These are phyloP conservation scores for Cairneyella variabilis DNA, from an alignment of 495 filamentous ascomycete species.

Conservation along the genomic window DNA sequence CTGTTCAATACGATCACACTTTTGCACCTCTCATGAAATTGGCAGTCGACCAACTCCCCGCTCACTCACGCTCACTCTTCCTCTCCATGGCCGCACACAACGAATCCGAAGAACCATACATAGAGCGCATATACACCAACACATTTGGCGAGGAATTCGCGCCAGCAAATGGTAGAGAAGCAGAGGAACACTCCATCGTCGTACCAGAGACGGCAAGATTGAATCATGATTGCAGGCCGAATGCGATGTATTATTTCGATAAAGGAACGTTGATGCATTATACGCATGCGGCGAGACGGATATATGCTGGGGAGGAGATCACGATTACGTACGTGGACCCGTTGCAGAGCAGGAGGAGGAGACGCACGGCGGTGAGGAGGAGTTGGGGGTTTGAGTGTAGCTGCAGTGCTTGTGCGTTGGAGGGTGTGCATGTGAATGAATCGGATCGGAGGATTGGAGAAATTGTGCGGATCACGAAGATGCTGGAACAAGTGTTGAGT, in stretches of 20 bases:
- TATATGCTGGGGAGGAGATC: conserved; percentile 18
- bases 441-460: conserved; percentile 7
- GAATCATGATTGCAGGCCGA: conserved; percentile 23
- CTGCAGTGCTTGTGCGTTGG: conserved; percentile 10
- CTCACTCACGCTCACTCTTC: background rate
- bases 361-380: conserved; percentile 5
- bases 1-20: background rate
- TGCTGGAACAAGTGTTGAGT: background rate
- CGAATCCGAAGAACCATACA: conserved; percentile 7
- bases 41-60: conserved; percentile 14
- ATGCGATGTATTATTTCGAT: conserved; percentile 22
- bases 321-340: conserved; percentile 22
- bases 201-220: conserved; percentile 22
- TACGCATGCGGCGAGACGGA: conserved; percentile 17
- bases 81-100: conserved; percentile 15
- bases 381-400: conserved; percentile 20
- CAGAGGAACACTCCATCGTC: conserved; percentile 17
- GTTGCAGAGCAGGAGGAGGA: conserved; percentile 1
- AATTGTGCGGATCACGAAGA: background rate
- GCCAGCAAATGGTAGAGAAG: too few relatives aligned
- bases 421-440: background rate
- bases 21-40: conserved; percentile 4
- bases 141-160: conserved; percentile 19
- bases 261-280: conserved; percentile 8
- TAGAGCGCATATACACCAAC: conserved; percentile 19